Evolutionary conservation across 2,329 filamentous ascomycete genomes (phyloP).

Genomic region (Fusarium lateritium): DNA sequence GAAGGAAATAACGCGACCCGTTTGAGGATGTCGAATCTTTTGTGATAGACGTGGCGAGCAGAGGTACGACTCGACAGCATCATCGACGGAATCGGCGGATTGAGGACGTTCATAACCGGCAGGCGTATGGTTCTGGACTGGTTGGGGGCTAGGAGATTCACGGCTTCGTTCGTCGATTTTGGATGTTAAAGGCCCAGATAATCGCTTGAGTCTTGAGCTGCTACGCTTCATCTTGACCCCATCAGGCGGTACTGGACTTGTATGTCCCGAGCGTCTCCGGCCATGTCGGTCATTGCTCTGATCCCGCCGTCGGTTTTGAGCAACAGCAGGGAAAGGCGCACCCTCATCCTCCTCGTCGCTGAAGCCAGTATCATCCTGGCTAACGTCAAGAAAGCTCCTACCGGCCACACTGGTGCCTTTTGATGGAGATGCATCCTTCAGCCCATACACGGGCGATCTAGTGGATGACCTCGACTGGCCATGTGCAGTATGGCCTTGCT

Average conservation of each 20-base stretch:
- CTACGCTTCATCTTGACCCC: constrained; percentile 66
- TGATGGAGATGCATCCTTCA: constrained; percentile 43
- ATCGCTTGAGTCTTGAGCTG: constrained; percentile 71
- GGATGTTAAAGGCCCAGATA: constrained; percentile 65
- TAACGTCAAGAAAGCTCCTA: constrained; percentile 46
- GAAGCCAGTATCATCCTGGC: constrained; percentile 52
- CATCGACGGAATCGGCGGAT: constrained; percentile 89
- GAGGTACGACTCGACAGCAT: constrained; percentile 88
- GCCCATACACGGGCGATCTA: constrained; percentile 39
- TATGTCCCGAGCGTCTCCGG: constrained; percentile 64
- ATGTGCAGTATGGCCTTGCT: constrained; percentile 31
- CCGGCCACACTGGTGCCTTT: constrained; percentile 40
- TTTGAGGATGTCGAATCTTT: constrained; percentile 88
- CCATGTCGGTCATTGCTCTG: constrained; percentile 63
- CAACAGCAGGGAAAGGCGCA: constrained; percentile 78
- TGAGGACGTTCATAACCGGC: constrained; percentile 79
- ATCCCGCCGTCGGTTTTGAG: constrained; percentile 70
- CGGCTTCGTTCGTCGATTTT: constrained; percentile 56
- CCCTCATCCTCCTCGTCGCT: constrained; percentile 68
- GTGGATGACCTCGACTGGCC: constrained; percentile 32
- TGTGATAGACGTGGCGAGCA: constrained; percentile 88
- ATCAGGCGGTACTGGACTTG: constrained; percentile 64
- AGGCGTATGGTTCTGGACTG: constrained; percentile 52
- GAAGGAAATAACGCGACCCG: constrained; percentile 90
- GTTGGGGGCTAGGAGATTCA: constrained; percentile 48